phyloP scores from a whole-genome alignment of 2,329 filamentous ascomycete species.

The Metarhizium guizhouense region DNA sequence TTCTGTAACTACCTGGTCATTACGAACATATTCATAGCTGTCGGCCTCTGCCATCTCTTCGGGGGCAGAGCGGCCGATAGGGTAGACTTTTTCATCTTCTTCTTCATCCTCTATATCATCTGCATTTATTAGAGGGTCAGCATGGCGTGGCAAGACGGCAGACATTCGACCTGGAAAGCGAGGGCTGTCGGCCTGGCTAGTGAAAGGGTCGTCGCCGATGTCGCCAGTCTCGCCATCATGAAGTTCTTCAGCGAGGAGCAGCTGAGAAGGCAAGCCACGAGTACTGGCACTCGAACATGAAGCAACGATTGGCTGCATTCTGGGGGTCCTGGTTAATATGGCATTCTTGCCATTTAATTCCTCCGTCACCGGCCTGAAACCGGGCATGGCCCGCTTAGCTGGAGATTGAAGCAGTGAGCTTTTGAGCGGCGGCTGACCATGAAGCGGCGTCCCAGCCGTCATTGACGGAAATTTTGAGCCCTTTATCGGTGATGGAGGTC shows the following conservation, averaged over 20 bases:
- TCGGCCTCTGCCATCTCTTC: not conserved
- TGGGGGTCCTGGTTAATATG: slow-evolving; percentile 19
- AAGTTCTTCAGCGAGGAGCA: slow-evolving; percentile 27
- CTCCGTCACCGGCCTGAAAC: slow-evolving; percentile 24
- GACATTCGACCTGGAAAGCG: slow-evolving; percentile 37
- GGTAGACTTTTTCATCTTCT: not conserved
- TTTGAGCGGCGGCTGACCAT: slow-evolving; percentile 33
- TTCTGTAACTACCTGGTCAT: not conserved
- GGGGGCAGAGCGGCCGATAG: not conserved
- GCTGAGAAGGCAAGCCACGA: slow-evolving; percentile 23
- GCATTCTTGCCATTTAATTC: slow-evolving; percentile 12
- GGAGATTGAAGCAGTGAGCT: slow-evolving; percentile 42
- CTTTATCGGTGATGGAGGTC: slow-evolving; percentile 36
- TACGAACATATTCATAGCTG: not conserved
- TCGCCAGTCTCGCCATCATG: slow-evolving; percentile 8
- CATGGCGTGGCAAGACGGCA: slow-evolving; percentile 33
- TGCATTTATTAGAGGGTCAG: slow-evolving; percentile 28
- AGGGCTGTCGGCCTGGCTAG: slow-evolving; percentile 24
- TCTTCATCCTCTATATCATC: slow-evolving; percentile 8
- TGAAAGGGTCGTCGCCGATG: slow-evolving; percentile 22
- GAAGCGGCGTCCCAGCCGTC: slow-evolving; percentile 15
- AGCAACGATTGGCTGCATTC: slow-evolving; percentile 27
- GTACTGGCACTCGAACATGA: slow-evolving; percentile 19
- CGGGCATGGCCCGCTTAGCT: slow-evolving; percentile 34
- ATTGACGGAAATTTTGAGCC: slow-evolving; percentile 18